Evolutionary conservation across 257 asterid genomes (phyloP), one percentile per base, ranked within the genome.

Genomic region (Plectranthus barbatus): DNA sequence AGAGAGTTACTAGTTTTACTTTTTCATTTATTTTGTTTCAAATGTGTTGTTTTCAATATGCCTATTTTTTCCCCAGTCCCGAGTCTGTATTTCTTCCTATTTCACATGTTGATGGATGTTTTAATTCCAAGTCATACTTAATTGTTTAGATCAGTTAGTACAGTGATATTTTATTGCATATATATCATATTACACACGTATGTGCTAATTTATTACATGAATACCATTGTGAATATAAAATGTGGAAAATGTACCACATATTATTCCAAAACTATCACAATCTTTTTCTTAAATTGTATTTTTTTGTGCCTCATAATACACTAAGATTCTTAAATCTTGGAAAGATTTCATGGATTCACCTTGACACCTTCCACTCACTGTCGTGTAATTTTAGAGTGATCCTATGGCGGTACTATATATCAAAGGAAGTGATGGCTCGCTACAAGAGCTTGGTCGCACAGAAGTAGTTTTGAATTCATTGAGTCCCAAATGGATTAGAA

Each of bases 391-490:
- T 71, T 86, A 93, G 99, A 90, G 99, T 73, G 97, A 93, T 78
- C 99, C 99, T 54, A 90, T 93, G 99, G 84, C 81, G 46, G 83
- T 90, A 37, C 67, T 90, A 26, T 93, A 84, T 80, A 74, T 79
- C 47, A 93, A 74, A 80, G 85, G 81, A 72, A 79, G 70, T 62
- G 97, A 90, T 69, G 95, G 95, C 67, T 78, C 69, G 33, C 90
- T 93, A 62, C 80, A 84, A 74, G 99, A 93, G 84, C 79, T 85
- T 75, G 95, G 85, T 17, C 97, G 99, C 41, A 90, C 95, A 9
- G 99, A 93, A 93, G 97, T 90, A 62, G 75, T 90, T 74, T 73
- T 90, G 78, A 93, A 93, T 81, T 84, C 99, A 52, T 76, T 90
- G 74, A 84, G 74, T 79, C 99, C 97, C 67, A 79, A 80, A 74